These are phyloP conservation scores for Theileria equi DNA, from an alignment of 169 alveolate genomes.

Conservation along the genomic window DNA sequence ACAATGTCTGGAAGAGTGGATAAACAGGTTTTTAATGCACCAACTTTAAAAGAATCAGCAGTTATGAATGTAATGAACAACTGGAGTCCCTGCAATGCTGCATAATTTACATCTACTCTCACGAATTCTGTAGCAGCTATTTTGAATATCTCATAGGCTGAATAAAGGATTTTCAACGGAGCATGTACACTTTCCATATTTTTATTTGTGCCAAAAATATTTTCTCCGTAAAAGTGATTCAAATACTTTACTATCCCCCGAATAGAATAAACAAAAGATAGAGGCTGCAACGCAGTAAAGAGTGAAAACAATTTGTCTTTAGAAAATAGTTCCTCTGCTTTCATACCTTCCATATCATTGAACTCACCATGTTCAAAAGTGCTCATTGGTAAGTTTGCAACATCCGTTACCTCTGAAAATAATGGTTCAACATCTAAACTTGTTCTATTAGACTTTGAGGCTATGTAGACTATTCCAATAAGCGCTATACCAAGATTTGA, in stretches of 20 bases:
- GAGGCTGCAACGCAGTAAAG: not conserved
- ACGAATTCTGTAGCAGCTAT: slow-evolving; percentile 4
- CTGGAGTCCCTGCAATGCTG: slow-evolving; percentile 34
- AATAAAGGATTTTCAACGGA: not conserved
- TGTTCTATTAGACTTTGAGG: not conserved
- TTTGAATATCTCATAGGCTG: slow-evolving; percentile 13
- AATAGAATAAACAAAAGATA: not conserved
- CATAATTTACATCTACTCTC: slow-evolving; percentile 30
- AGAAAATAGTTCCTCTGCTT: not conserved
- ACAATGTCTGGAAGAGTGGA: too few species aligned
- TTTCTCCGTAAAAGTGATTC: not conserved
- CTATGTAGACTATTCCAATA: not conserved
- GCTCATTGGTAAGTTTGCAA: not conserved
- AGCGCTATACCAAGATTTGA: not conserved
- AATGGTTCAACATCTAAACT: not conserved
- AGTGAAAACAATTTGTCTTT: not conserved
- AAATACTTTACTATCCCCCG: not conserved
- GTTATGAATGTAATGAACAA: slow-evolving; percentile 31
- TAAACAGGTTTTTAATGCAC: too few species aligned
- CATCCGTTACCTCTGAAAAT: not conserved
- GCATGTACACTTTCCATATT: not conserved
- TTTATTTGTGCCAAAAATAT: not conserved
- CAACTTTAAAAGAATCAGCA: not conserved
- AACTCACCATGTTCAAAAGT: not conserved
- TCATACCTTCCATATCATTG: not conserved